Conservation (phyloP, 306 rosid genomes). For the Canavalia gladiata region DNA sequence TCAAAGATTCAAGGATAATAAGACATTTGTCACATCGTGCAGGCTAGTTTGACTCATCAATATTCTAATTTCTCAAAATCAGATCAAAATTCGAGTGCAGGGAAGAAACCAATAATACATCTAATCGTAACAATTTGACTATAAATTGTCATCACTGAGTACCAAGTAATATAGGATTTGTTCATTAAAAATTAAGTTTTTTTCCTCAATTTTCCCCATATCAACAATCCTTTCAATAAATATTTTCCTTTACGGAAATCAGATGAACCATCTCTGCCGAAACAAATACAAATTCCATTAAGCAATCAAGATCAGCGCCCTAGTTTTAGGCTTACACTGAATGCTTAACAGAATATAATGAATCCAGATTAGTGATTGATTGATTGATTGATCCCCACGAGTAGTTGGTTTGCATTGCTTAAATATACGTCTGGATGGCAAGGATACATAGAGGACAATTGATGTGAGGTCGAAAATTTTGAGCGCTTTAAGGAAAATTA, state of each 20-base stretch:
- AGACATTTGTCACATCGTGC: slow-evolving; percentile 1
- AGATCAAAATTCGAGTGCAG: not conserved
- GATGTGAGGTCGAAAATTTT: not conserved
- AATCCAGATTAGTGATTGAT: slow-evolving; percentile 10
- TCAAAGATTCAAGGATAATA: slow-evolving; percentile 23
- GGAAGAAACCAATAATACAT: not conserved
- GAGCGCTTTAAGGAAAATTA: slow-evolving; percentile 18
- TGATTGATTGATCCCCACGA: not conserved
- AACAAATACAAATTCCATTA: not conserved
- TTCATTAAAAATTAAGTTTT: not conserved
- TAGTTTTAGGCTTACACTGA: slow-evolving; percentile 7
- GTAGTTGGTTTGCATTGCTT: slow-evolving; percentile 34
- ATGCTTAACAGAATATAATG: slow-evolving; percentile 1
- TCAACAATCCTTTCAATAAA: not conserved
- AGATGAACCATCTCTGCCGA: slow-evolving; percentile 15
- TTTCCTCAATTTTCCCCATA: not conserved
- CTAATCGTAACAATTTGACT: not conserved
- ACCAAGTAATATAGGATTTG: slow-evolving; percentile 2
- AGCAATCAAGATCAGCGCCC: not conserved
- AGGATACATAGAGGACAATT: slow-evolving; percentile 11
- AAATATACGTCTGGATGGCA: slow-evolving; percentile 22
- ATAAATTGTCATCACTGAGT: slow-evolving; percentile 7
- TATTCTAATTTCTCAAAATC: slow-evolving; percentile 26
- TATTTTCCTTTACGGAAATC: not conserved
- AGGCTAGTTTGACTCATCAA: slow-evolving; percentile 1